Evolutionary conservation across 441 rosid genomes (phyloP).

Genomic region (Adansonia madagascariensis): DNA sequence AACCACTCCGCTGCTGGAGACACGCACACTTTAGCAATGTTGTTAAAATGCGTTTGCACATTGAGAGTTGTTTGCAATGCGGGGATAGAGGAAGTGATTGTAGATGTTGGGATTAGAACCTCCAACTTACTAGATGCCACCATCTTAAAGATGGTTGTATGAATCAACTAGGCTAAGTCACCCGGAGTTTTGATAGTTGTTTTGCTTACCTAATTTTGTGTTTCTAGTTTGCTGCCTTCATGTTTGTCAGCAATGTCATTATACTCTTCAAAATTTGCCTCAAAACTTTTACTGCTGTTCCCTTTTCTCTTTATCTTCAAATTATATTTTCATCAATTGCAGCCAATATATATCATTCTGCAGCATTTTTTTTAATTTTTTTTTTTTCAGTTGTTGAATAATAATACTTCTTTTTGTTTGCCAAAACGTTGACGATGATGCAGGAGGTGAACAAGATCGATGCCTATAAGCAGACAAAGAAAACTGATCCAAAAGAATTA

Average conservation of each 20-base stretch:
- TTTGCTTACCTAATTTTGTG: neutral
- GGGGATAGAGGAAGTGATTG: neutral
- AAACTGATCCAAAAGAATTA: conserved; percentile 48
- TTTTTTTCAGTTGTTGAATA: neutral
- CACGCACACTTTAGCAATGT: neutral
- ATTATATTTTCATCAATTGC: neutral
- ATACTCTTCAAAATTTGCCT: neutral
- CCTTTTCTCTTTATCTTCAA: neutral
- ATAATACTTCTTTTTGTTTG: neutral
- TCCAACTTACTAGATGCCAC: neutral
- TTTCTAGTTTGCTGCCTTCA: neutral
- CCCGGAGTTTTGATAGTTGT: neutral
- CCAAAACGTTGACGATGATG: neutral
- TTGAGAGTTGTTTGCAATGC: no score
- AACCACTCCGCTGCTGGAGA: neutral
- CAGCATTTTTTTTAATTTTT: neutral
- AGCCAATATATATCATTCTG: neutral
- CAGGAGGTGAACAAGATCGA: conserved; percentile 81
- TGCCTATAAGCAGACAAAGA: conserved; percentile 69
- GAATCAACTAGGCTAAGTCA: neutral
- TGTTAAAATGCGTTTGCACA: neutral
- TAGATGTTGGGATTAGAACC: neutral
- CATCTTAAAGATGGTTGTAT: neutral
- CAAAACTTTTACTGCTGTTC: neutral
- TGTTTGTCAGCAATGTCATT: neutral